Evolutionary conservation across 2,329 filamentous ascomycete species (phyloP), one percentile per base, ranked within the genome.

Genomic region (Periglandula ipomoeae): DNA sequence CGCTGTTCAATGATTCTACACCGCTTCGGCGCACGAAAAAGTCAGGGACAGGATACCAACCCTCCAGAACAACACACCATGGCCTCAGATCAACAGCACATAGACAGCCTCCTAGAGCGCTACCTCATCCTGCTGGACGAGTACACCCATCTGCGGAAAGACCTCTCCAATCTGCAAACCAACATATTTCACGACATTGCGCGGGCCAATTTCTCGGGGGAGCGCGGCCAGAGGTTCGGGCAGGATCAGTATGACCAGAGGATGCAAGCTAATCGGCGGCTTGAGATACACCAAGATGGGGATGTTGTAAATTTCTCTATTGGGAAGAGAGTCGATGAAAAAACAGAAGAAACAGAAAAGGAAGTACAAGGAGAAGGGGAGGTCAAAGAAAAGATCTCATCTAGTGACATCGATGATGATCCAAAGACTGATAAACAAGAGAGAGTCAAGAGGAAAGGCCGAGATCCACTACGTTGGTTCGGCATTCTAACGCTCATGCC

Each of bases 161-260:
- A 73, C 39, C 72, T 89, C 34, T 70, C 71, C 39, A 59, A 62
- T 11, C 66, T 78, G 19, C 76, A 87, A 54, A 68, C 74, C 19
- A 67, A 68, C 46, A 73, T 85, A 54, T 78, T 73, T 59, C 74
- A 77, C 49, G 67, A 71, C 54, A 71, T 90, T 37, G 83, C 86
- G n/a, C 78, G 85, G 50, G 86, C 87, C 52, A 89, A 89, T 66
- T 89, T 87, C 65, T 70, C 78, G 24, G 79, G 78, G n/a, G 73
- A 79, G 59, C 70, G 78, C 11, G 77, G 82, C 27, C 63, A 79
- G 52, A 72, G 79, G 38, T 89, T 85, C 61, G 85, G 85, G 3
- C 75, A 72, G 53, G 82, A 87, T 57, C 76, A 79, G 59, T 91
- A 87, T 61, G 85, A 90, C 63, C 76, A 81, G 54, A 76, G 86